A percentile compares a stretch with the other conserved stretches of the same genome.
Evolutionary conservation across 2,329 filamentous ascomycete genomes (phyloP).

Genomic region (Graphium sp.): DNA sequence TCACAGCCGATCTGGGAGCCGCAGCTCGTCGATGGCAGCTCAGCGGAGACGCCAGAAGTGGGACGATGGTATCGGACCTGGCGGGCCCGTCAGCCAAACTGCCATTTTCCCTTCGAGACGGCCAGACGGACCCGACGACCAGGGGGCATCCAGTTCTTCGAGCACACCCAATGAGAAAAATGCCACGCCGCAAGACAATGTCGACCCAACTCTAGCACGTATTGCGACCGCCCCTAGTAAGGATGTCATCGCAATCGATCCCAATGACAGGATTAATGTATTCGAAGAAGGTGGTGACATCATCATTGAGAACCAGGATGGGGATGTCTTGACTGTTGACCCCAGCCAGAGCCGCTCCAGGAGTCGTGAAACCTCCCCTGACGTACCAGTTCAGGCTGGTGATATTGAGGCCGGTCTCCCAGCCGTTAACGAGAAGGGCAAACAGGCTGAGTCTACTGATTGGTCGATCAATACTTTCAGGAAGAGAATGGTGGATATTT

Average conservation of each 20-base stretch:
- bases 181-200: too few species aligned
- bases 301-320: conserved; percentile 71
- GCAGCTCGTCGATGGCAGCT: conserved; percentile 42
- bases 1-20: conserved; percentile 32
- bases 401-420: conserved; percentile 6
- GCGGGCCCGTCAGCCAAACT: conserved; percentile 77
- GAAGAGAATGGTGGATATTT: conserved; percentile 31
- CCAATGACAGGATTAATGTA: conserved; percentile 34
- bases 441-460: conserved; percentile 9
- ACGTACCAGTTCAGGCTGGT: conserved; percentile 10
- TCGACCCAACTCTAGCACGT: too few species aligned
- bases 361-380: too few species aligned
- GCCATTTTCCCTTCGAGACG: conserved; percentile 56
- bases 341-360: conserved; percentile 22
- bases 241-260: not conserved
- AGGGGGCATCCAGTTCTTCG: conserved; percentile 4
- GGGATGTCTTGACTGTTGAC: conserved; percentile 63
- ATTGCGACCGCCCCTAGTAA: not conserved
- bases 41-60: conserved; percentile 50
- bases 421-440: conserved; percentile 8
- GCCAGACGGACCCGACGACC: not conserved
- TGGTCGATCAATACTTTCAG: conserved; percentile 25
- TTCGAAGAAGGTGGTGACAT: conserved; percentile 70
- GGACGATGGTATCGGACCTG: conserved; percentile 58
- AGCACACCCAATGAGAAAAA: conserved; percentile 2